Base-by-base conservation (phyloP, 331 rosid species). In the Cucumis variabilis region DNA sequence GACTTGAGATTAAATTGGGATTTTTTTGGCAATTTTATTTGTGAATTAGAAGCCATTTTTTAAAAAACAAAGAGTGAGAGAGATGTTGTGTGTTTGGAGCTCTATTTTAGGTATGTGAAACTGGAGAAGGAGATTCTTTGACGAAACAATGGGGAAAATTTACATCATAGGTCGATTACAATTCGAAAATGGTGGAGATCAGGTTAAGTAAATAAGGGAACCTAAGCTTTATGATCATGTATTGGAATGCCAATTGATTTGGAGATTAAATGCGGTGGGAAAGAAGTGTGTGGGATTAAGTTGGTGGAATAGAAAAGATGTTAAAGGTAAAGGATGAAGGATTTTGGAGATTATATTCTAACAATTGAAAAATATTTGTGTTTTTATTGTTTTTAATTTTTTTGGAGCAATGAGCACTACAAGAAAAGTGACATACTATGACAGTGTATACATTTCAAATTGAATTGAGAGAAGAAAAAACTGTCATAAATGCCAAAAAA, bases 131-230 rank as follows among this genome's bases (percentile, higher is more conserved):
- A 91, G 17, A 93, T 88, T 71, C 92, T 85, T 90, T 86, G 63
- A 7, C 88, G 92, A 3, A 92, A 86, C 9, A 81, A 74, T 20
- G 93, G 5, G 89, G 89, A 33, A 94, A 90, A 89, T 66, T 92
- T 37, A 88, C 86, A 28, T 88, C 93, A 84, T 94, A 96, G 98
- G 82, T 95, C 33, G 98, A 95, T 92, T 95, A 93, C 71, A 89
- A 91, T 23, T 86, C 93, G 13, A 89, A n/a, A n/a, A n/a, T n/a
- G n/a, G n/a, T n/a, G n/a, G n/a, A n/a, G n/a, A n/a, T n/a, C n/a
- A n/a, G n/a, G n/a, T n/a, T n/a, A n/a, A n/a, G n/a, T n/a, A n/a
- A n/a, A n/a, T n/a, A n/a, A n/a, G n/a, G n/a, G n/a, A n/a, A n/a
- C n/a, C n/a, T n/a, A 92, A 51, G 87, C 94, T 96, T 11, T 25